Evolutionary conservation across 768 basidiomycete genomes (phyloP).

Genomic region (Phylloporus sp.): DNA sequence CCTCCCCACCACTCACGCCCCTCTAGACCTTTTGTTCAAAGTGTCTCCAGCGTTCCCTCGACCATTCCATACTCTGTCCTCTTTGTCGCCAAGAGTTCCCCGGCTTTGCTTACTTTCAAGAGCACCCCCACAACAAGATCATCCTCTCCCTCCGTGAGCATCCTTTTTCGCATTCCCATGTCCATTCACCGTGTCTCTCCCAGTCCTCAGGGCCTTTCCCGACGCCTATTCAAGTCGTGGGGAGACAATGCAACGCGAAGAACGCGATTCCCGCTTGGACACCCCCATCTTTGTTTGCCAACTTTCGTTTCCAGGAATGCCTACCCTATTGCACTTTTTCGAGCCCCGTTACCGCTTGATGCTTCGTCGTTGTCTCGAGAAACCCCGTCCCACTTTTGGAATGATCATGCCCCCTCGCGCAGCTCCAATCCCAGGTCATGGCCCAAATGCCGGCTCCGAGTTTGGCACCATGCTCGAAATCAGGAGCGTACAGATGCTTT

Average conservation of each 20-base stretch:
- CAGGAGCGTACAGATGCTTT: conserved; percentile 75
- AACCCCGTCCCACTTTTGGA: conserved; percentile 73
- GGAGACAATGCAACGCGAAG: conserved; percentile 63
- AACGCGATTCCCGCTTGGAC: conserved; percentile 71
- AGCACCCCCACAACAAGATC: conserved; percentile 69
- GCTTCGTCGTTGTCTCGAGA: conserved; percentile 91
- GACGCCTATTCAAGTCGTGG: conserved; percentile 59
- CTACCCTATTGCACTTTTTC: conserved; percentile 86
- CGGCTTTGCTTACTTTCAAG: conserved; percentile 70
- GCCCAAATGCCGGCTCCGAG: conserved; percentile 30
- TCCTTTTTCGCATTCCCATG: conserved; percentile 7
- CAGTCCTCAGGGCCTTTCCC: conserved; percentile 70
- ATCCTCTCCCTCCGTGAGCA: conserved; percentile 64
- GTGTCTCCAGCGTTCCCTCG: conserved; percentile 86
- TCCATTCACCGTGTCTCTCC: conserved; percentile 6
- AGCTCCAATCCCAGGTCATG: conserved; percentile 22
- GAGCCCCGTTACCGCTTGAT: conserved; percentile 95
- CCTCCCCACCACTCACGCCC: conserved; percentile 10
- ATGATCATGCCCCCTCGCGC: conserved; percentile 77
- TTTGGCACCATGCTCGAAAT: conserved; percentile 97
- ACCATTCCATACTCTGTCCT: conserved; percentile 79
- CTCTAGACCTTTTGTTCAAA: conserved; percentile 81
- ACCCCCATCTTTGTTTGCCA: conserved; percentile 91
- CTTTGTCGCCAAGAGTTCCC: conserved; percentile 81
- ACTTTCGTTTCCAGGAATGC: conserved; percentile 87